Evolutionary conservation across 768 basidiomycete genomes (phyloP).

Genomic region (Boletus pseudopeckii): DNA sequence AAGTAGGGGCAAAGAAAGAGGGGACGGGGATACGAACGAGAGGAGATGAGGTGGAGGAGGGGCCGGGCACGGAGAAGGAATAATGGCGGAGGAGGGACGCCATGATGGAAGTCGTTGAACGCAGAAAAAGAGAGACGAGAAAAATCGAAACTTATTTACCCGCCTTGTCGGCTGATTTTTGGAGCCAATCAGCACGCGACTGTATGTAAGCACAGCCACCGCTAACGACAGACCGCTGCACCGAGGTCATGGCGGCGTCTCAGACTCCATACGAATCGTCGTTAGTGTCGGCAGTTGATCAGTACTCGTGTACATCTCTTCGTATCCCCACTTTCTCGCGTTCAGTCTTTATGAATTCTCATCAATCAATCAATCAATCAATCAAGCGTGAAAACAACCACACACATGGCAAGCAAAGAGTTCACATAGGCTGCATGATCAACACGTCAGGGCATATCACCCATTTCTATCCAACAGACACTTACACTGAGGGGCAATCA

Average conservation of each 20-base stretch:
- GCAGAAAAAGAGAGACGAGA: not conserved
- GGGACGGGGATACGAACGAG: conserved; percentile 46
- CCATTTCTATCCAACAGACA: not conserved
- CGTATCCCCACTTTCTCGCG: not conserved
- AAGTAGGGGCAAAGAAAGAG: conserved; percentile 38
- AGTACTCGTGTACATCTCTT: not conserved
- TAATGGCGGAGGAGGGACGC: conserved; percentile 30
- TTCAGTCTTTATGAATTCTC: not conserved
- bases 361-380: not conserved
- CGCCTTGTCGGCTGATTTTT: conserved; percentile 13
- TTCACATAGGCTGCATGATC: not conserved
- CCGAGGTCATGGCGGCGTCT: not conserved
- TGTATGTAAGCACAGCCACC: conserved; percentile 14
- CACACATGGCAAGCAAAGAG: not conserved
- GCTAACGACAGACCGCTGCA: not conserved
- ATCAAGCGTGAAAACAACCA: not conserved
- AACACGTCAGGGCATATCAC: not conserved
- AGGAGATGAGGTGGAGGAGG: conserved; percentile 42
- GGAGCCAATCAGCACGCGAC: conserved; percentile 22
- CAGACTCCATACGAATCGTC: not conserved
- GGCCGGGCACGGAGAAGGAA: conserved; percentile 34
- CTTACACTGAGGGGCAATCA: not conserved
- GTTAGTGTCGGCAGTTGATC: not conserved
- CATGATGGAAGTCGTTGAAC: conserved; percentile 23
- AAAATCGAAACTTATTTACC: conserved; percentile 1